Evolutionary conservation across 2,329 filamentous ascomycete genomes (phyloP), one percentile per base, ranked within the genome.

Genomic region (Pezicula neosporulosa): DNA sequence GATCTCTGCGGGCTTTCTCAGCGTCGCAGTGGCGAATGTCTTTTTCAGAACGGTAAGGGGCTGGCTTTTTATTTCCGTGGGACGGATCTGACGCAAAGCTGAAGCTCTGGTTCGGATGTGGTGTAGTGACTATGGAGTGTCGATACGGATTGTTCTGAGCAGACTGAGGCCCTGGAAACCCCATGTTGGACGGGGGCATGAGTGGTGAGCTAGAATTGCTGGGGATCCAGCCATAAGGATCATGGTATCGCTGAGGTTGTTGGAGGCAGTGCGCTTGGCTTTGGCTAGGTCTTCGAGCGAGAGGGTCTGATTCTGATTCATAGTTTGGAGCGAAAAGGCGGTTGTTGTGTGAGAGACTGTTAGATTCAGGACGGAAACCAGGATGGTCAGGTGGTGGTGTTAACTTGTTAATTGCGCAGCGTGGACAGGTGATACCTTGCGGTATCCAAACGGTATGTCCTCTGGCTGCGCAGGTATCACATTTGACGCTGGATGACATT

Each of bases 401-500:
- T 28, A 44, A 44, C 21, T 44, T 44, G 42, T 44, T 44, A 21
- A 28, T 44, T 30, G 42, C 24, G 27, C 42, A 44, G n/a, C 42
- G 42, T 30, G 42, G 42, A 21, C 42, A 44, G n/a, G 42, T 24
- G 13, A 28, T 28, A 6, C 42, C 42, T 44, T 44, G 42, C 4
- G 27, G 21, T 44, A 28, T 44, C 21, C 27, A 44, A 28, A 44
- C 42, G n/a, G 42, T 44, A 16, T 44, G 42, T 16, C 42, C 42
- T 28, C 42, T 27, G 12, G 42, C 42, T 10, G 42, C 42, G 27
- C 42, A 44, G 16, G 42, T 44, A 16, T 44, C 42, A 44, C 42
- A 44, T 44, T 44, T 44, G 21, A 44, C 42, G 13, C 42, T 44
- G 12, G 42, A 27, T 16, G 42, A 12, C 21, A 21, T 27, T 8